Evolutionary conservation across 768 basidiomycete genomes (phyloP).

Genomic region (Coprinellus micaceus): DNA sequence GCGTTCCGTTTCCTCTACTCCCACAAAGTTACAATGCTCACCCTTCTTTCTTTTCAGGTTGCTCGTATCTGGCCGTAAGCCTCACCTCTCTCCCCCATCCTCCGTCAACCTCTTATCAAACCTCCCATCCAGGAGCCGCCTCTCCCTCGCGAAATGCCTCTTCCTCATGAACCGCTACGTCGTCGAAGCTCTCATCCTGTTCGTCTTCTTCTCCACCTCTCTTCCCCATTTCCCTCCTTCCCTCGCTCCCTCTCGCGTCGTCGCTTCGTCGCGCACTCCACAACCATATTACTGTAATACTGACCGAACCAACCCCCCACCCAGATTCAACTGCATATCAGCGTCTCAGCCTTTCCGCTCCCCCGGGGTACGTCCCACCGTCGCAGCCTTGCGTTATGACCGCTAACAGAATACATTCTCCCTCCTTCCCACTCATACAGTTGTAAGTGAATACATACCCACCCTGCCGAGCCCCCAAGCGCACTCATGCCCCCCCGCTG

Average conservation of each 20-base stretch:
- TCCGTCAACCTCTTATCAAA: background rate
- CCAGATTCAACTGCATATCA: slow-evolving; percentile 29
- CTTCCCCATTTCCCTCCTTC: too few species aligned
- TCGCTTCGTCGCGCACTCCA: background rate
- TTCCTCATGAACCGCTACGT: slow-evolving; percentile 26
- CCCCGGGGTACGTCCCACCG: slow-evolving; percentile 7
- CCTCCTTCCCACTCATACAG: background rate
- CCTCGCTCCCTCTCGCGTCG: too few species aligned
- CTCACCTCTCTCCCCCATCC: background rate
- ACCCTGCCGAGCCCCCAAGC: too few species aligned
- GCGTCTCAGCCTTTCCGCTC: slow-evolving; percentile 18
- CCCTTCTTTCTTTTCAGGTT: slow-evolving; percentile 11
- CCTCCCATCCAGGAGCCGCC: slow-evolving; percentile 13
- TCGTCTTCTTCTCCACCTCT: slow-evolving; percentile 2
- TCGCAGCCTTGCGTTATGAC: too few species aligned
- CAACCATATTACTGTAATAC: background rate
- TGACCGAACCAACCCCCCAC: background rate
- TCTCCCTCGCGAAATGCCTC: slow-evolving; percentile 22
- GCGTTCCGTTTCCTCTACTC: background rate
- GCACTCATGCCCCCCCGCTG: too few species aligned
- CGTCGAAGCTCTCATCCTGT: slow-evolving; percentile 27
- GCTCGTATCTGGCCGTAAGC: slow-evolving; percentile 23
- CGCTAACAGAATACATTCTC: too few species aligned
- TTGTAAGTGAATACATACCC: too few species aligned
- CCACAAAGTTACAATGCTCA: background rate